phyloP scores from a whole-genome alignment of 371 early-diverging fungal genomes.

The Mucor plumbeus region DNA sequence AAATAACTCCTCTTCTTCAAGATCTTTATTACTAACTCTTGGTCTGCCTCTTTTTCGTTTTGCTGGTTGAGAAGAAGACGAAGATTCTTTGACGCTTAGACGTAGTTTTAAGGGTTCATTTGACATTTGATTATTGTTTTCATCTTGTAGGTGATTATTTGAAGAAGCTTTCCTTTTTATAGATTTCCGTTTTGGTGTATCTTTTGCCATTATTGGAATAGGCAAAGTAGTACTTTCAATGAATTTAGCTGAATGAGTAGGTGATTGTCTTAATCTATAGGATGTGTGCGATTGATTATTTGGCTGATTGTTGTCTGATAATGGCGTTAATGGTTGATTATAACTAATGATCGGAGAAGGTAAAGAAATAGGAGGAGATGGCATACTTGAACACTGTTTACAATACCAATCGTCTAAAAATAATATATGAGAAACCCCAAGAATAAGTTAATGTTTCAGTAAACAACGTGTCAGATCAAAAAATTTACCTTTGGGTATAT shows the following conservation, averaged over 20 bases:
- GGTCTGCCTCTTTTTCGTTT: constrained; percentile 9
- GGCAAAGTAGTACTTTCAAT: constrained; percentile 15
- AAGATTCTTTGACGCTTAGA: constrained; percentile 16
- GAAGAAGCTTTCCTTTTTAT: constrained; percentile 1
- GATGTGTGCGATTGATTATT: constrained; percentile 1
- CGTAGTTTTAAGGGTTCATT: constrained; percentile 19
- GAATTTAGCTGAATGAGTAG: constrained; percentile 21
- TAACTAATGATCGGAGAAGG: constrained; percentile 21
- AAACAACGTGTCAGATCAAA: constrained; percentile 9
- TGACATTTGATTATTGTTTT: neutral
- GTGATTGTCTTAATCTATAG: constrained; percentile 27
- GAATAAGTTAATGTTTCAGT: constrained; percentile 12
- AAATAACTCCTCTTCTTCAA: constrained; percentile 31
- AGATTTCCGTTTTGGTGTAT: neutral
- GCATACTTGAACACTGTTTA: constrained; percentile 37
- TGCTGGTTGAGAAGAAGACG: neutral
- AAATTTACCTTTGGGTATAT: constrained; percentile 43
- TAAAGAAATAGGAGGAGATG: constrained; percentile 34
- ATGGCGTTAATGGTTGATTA: constrained; percentile 15
- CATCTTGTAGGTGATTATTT: neutral
- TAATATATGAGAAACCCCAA: constrained; percentile 8
- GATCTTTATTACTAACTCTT: neutral
- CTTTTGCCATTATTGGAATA: neutral
- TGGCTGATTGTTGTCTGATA: constrained; percentile 13
- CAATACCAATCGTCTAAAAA: constrained; percentile 50